These are phyloP conservation scores for Reutealis trisperma DNA, from an alignment of 345 rosid species.

Conservation along the genomic window DNA sequence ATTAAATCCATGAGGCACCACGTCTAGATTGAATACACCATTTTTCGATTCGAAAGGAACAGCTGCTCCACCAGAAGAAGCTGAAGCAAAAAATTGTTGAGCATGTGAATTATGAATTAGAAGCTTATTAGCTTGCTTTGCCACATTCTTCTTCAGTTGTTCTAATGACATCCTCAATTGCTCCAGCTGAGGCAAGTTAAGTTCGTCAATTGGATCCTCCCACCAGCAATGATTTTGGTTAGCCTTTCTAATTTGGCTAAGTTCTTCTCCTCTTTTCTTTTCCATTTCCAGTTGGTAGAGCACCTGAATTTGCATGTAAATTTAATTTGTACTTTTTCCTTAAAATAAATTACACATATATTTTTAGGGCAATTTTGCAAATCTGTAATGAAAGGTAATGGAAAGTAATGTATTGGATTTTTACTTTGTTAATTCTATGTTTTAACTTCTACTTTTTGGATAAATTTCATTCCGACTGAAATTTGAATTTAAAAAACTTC, in stretches of 20 bases:
- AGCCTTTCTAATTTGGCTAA: slow-evolving; percentile 4
- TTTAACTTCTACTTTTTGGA: too few species aligned
- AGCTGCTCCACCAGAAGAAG: slow-evolving; percentile 7
- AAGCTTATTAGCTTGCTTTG: slow-evolving; percentile 10
- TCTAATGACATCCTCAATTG: slow-evolving; percentile 8
- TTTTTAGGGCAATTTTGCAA: too few species aligned
- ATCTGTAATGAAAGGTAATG: too few species aligned
- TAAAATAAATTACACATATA: too few species aligned
- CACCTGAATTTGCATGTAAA: not conserved
- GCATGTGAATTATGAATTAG: not conserved
- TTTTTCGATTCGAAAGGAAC: slow-evolving; percentile 10
- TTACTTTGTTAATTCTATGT: too few species aligned
- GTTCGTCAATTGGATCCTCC: slow-evolving; percentile 21
- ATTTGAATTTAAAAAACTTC: too few species aligned
- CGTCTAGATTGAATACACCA: slow-evolving; percentile 17
- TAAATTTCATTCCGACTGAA: too few species aligned
- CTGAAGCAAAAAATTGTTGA: slow-evolving; percentile 5
- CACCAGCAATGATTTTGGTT: slow-evolving; percentile 16
- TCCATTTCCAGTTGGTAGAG: slow-evolving; percentile 17
- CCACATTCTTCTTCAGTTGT: slow-evolving; percentile 15
- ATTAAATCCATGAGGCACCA: not conserved
- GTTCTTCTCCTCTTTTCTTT: slow-evolving; percentile 14
- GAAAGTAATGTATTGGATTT: too few species aligned
- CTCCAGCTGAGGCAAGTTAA: slow-evolving; percentile 10
- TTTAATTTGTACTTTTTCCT: not conserved